phyloP scores from a whole-genome alignment of 768 basidiomycete species.

The Macrolepiota albuminosa region DNA sequence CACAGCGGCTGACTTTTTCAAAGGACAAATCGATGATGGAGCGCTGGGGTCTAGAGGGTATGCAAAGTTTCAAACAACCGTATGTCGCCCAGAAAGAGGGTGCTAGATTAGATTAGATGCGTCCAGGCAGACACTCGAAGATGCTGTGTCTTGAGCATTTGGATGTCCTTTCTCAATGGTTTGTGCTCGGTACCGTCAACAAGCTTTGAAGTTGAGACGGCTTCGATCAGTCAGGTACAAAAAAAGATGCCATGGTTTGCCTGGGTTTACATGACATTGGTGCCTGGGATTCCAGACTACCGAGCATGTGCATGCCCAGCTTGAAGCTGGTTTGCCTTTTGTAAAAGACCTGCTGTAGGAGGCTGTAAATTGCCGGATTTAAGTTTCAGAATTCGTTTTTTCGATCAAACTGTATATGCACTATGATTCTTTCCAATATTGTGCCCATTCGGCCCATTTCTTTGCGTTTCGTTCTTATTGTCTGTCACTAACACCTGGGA shows the following conservation, averaged over 20 bases:
- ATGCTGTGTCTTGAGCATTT: constrained; percentile 1
- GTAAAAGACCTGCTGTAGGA: not conserved
- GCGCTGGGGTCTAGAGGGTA: constrained; percentile 89
- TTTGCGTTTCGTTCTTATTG: constrained; percentile 14
- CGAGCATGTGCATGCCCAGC: not conserved
- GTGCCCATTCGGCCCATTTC: not conserved
- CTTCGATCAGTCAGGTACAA: constrained; percentile 1
- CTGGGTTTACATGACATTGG: not conserved
- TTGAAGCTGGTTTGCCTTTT: not conserved
- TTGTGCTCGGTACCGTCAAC: constrained; percentile 13
- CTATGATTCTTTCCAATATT: constrained; percentile 2
- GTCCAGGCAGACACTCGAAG: constrained; percentile 1
- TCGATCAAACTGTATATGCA: constrained; percentile 6
- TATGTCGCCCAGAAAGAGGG: constrained; percentile 54
- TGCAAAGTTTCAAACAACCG: constrained; percentile 82
- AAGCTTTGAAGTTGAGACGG: not conserved
- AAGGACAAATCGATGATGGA: constrained; percentile 92
- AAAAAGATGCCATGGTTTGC: constrained; percentile 1
- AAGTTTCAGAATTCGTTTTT: not conserved
- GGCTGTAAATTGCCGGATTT: not conserved
- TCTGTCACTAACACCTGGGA: constrained; percentile 15
- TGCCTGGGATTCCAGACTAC: constrained; percentile 12
- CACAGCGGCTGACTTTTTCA: constrained; percentile 8
- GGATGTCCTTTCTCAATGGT: constrained; percentile 2
- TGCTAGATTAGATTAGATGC: constrained; percentile 20